Evolutionary conservation across 2,329 filamentous ascomycete genomes (phyloP).

Genomic region (Beauveria varroae): DNA sequence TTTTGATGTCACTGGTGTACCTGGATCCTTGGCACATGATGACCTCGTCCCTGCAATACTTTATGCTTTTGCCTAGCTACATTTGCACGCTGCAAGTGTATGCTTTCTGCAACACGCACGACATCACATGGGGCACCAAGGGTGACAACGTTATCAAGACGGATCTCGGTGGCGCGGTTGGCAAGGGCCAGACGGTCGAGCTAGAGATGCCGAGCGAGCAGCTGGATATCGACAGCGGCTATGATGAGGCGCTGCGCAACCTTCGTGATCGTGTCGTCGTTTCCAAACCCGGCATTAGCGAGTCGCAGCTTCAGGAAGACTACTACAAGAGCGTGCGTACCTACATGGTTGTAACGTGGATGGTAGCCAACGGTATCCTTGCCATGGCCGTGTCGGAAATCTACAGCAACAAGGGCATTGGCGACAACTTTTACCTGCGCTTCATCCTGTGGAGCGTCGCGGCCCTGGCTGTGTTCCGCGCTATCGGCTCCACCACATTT

Average conservation of each 20-base stretch:
- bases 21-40: conserved; percentile 99
- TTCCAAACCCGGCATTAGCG: conserved; percentile 49
- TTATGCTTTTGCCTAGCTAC: conserved; percentile 83
- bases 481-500: conserved; percentile 73
- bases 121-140: conserved; percentile 98
- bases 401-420: conserved; percentile 64
- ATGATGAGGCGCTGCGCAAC: conserved; percentile 94
- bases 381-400: conserved; percentile 90
- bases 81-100: conserved; percentile 98
- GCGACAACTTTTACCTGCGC: conserved; percentile 80
- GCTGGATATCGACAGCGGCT: conserved; percentile 94
- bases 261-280: conserved; percentile 90
- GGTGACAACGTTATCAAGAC: conserved; percentile 93
- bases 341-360: conserved; percentile 96
- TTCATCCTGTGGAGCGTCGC: conserved; percentile 94
- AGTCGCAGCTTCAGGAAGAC: conserved; percentile 88
- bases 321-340: conserved; percentile 97
- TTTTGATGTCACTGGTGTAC: conserved; percentile 93
- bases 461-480: conserved; percentile 77
- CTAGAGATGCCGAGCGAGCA: conserved; percentile 97
- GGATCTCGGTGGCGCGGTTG: conserved; percentile 80
- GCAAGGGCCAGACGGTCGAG: conserved; percentile 75
- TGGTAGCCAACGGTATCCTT: conserved; percentile 83
- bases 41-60: conserved; percentile 85
- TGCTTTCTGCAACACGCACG: conserved; percentile 98